Evolutionary conservation across 345 rosid species (phyloP).

Genomic region (thale cress (Arabidopsis thaliana)): TAIR10.1 NC_003075.7:13391501-13392000

Average conservation of each 20-base stretch:
- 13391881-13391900: conserved; percentile 76
- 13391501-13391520: conserved; percentile 51
- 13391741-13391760: conserved; percentile 98
- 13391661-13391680: conserved; percentile 68
- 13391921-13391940: conserved; percentile 48
- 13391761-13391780: conserved; percentile 83
- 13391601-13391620: conserved; percentile 9
- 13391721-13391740: conserved; percentile 96
- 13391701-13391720: conserved; percentile 93
- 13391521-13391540: conserved; percentile 30
- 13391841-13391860: conserved; percentile 83
- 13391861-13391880: conserved; percentile 97
- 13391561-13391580: conserved; percentile 83
- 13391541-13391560: conserved; percentile 32
- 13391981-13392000: conserved; percentile 21
- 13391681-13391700: conserved; percentile 91
- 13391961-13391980: neutral
- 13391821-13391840: conserved; percentile 76
- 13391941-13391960: conserved; percentile 1
- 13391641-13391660: conserved; percentile 24
- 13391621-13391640: conserved; percentile 15
- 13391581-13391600: conserved; percentile 85
- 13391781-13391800: conserved; percentile 91
- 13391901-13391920: conserved; percentile 83
- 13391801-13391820: conserved; percentile 95